phyloP scores from a whole-genome alignment of 495 filamentous ascomycete genomes.

The Endocarpon pusillum region DNA sequence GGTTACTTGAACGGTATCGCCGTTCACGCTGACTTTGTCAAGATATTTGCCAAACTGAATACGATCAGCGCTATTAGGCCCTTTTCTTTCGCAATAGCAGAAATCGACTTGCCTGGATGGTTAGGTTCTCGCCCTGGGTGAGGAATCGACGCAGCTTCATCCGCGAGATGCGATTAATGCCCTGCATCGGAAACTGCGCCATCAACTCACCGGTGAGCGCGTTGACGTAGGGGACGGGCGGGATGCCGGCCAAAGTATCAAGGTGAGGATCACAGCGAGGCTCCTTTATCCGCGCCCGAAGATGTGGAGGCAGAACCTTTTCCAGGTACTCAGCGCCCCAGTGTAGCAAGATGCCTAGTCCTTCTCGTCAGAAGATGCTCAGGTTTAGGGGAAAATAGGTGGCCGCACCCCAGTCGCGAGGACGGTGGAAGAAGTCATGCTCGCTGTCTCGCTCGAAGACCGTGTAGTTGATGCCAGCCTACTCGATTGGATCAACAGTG shows the following conservation, averaged over 20 bases:
- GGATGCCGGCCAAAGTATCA: constrained; percentile 4
- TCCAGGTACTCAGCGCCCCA: constrained; percentile 30
- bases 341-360: too few relatives aligned
- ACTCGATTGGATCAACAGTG: constrained; percentile 1
- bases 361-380: too few relatives aligned
- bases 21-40: constrained; percentile 3
- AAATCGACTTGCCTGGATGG: constrained; percentile 18
- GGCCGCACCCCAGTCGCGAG: constrained; percentile 39
- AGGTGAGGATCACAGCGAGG: constrained; percentile 3
- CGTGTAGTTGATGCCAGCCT: constrained; percentile 32
- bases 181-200: constrained; percentile 11
- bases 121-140: too few relatives aligned
- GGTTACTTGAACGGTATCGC: constrained; percentile 6
- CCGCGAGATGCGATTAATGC: constrained; percentile 23
- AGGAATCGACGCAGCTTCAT: constrained; percentile 16
- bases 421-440: constrained; percentile 16
- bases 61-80: background rate
- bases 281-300: constrained; percentile 2
- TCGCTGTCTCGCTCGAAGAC: constrained; percentile 29
- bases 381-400: too few relatives aligned
- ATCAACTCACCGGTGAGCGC: constrained; percentile 24
- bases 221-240: constrained; percentile 19
- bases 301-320: constrained; percentile 18
- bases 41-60: constrained; percentile 8
- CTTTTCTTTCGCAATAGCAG: too few relatives aligned